These are phyloP conservation scores for Lentinula sp. DNA, from an alignment of 768 basidiomycete genomes.

Conservation along the genomic window DNA sequence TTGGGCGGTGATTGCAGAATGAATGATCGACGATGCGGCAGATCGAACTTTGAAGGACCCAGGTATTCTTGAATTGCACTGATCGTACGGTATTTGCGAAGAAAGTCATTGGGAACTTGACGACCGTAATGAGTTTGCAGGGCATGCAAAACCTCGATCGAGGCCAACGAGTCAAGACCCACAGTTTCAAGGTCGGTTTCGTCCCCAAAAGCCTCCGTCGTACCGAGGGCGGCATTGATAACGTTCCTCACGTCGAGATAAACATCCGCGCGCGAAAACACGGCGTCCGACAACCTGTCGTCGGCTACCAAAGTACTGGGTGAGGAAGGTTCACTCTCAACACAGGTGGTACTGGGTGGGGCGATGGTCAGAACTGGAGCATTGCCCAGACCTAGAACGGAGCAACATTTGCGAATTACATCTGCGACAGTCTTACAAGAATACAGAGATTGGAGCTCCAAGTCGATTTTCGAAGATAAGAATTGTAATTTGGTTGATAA, in stretches of 20 bases:
- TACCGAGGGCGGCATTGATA: slow-evolving; percentile 41
- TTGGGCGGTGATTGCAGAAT: background rate
- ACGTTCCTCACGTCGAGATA: slow-evolving; percentile 26
- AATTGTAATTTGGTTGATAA: slow-evolving; percentile 31
- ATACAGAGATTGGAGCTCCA: slow-evolving; percentile 24
- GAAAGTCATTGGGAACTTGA: slow-evolving; percentile 38
- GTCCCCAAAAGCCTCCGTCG: slow-evolving; percentile 31
- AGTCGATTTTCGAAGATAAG: slow-evolving; percentile 24
- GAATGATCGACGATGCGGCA: background rate
- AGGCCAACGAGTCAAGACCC: slow-evolving; percentile 60
- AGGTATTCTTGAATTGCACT: slow-evolving; percentile 23
- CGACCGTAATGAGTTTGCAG: slow-evolving; percentile 35
- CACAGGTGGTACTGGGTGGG: slow-evolving; percentile 3
- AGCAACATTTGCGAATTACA: slow-evolving; percentile 24
- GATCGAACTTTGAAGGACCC: background rate
- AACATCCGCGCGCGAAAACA: slow-evolving; percentile 15
- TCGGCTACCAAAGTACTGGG: slow-evolving; percentile 37
- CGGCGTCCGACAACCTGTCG: slow-evolving; percentile 18
- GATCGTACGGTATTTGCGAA: slow-evolving; percentile 34
- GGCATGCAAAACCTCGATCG: slow-evolving; percentile 53
- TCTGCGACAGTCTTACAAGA: slow-evolving; percentile 30
- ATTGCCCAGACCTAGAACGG: background rate
- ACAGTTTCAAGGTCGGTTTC: slow-evolving; percentile 41
- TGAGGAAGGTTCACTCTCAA: slow-evolving; percentile 20
- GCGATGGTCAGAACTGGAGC: background rate